Conservation (phyloP, 495 filamentous ascomycete genomes). For the Penicillium bovifimosum region DNA sequence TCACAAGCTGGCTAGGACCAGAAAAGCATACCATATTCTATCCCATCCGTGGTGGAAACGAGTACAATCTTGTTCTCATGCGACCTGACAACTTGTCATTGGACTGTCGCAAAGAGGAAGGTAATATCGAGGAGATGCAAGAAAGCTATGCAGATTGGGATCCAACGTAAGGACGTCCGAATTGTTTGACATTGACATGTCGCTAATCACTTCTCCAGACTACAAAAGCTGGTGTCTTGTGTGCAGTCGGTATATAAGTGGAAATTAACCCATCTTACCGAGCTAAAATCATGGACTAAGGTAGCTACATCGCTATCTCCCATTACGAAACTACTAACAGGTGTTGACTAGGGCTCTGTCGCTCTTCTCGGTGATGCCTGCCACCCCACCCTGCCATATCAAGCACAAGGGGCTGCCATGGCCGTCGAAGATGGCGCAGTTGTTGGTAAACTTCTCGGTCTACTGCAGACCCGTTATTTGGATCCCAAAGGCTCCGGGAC, state of each 20-base stretch:
- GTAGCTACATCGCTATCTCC: conserved; percentile 23
- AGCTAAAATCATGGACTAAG: conserved; percentile 40
- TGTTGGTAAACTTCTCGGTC: conserved; percentile 33
- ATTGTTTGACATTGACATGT: not conserved
- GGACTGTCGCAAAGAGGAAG: conserved; percentile 19
- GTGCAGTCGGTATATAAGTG: conserved; percentile 40
- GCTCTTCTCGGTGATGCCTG: conserved; percentile 63
- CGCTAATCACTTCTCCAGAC: conserved; percentile 2
- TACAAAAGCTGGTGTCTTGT: conserved; percentile 17
- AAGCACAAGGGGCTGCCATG: conserved; percentile 58
- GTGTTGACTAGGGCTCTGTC: conserved; percentile 30
- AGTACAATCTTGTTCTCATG: conserved; percentile 54
- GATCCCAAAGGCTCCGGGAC: not conserved
- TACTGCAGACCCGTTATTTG: conserved; percentile 1
- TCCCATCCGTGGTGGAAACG: conserved; percentile 42
- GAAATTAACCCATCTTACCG: conserved; percentile 50
- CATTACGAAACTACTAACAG: not conserved
- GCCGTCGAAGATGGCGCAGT: conserved; percentile 49
- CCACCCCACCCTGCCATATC: conserved; percentile 64
- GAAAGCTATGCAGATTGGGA: conserved; percentile 49
- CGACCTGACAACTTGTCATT: conserved; percentile 56
- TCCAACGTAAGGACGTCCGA: conserved; percentile 40
- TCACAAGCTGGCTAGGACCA: conserved; percentile 43
- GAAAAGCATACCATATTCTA: conserved; percentile 53
- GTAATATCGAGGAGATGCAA: conserved; percentile 44